Evolutionary conservation across 2,329 filamentous ascomycete genomes (phyloP), one percentile per base, ranked within the genome.

Genomic region (Arachnopeziza araneosa): DNA sequence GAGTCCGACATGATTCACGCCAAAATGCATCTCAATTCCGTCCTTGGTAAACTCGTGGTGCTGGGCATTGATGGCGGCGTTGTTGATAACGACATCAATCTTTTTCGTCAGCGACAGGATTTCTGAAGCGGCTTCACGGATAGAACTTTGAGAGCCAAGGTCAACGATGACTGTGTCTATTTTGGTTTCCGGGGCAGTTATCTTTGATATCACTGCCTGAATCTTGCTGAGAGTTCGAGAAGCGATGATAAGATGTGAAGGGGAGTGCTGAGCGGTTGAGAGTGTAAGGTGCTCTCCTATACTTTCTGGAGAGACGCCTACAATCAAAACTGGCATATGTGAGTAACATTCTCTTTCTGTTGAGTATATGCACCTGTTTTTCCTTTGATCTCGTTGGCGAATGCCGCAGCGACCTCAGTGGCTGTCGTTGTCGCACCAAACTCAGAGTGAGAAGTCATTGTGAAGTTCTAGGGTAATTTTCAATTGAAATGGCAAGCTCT

Each of bases 81-180:
- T 78, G 62, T 78, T 78, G 22, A 78, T 71, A 7, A 78, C 59
- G 6, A 78, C 71, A 50, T 78, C 75, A 6, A 79, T 68, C 6
- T 62, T 58, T 63, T 66, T 7, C 0, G 76, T 70, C 69, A 73
- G 75, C 0, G 63, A 50, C 17, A 72, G 73, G 4, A 79, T 70
- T 19, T 71, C 69, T 1, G 61, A 66, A 1, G 77, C 78, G 0
- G 77, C 75, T 3, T 66, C 58, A n/a, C 77, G 73, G 3, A 80
- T 72, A 1, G 72, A 71, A 3, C 71, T 69, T 24, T 76, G 63
- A 22, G 76, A 78, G n/a, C 68, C 69, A 3, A 80, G 73, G 36
- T 78, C 75, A 32, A 67, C 14, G 1, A 21, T 36, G 3, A 63
- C 30, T 2, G 60, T 23, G 22, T 48, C 52, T 26, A 60, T 56